These are phyloP conservation scores for Pythium insidiosum DNA, from an alignment of 352 stramenopile genomes.

Conservation along the genomic window DNA sequence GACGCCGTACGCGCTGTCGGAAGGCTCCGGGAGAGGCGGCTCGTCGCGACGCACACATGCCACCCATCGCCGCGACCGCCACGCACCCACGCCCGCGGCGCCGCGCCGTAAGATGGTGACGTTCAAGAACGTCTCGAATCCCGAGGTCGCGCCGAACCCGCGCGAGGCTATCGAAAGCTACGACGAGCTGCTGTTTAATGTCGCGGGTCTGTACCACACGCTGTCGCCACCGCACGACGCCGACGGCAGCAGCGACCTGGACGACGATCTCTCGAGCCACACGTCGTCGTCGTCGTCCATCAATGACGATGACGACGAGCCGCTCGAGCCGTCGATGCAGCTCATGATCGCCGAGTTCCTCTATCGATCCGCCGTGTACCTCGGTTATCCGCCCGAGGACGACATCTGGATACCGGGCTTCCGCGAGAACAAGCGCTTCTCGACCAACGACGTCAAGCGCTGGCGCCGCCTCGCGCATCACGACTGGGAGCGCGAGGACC, in stretches of 20 bases:
- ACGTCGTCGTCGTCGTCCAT: no score
- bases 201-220: conserved; percentile 15
- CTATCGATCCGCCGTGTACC: conserved; percentile 56
- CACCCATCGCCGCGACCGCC: no score
- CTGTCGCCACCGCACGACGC: conserved; percentile 10
- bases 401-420: conserved; percentile 59
- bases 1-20: no score
- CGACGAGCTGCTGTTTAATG: conserved; percentile 17
- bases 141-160: conserved; percentile 11
- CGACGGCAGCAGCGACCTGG: conserved; percentile 6
- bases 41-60: no score
- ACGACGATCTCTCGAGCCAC: no score
- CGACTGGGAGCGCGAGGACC: conserved; percentile 55
- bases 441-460: conserved; percentile 66
- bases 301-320: not conserved
- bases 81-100: no score
- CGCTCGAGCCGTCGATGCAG: conserved; percentile 47
- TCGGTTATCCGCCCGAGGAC: conserved; percentile 42
- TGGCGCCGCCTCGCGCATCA: conserved; percentile 64
- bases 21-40: no score
- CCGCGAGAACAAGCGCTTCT: conserved; percentile 59
- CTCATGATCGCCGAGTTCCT: conserved; percentile 81
- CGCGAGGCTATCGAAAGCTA: conserved; percentile 8
- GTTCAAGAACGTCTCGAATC: conserved; percentile 15
- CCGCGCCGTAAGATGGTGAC: conserved; percentile 1